Base-by-base conservation (phyloP, 441 rosid genomes). In the Gossypium lobatum region DNA sequence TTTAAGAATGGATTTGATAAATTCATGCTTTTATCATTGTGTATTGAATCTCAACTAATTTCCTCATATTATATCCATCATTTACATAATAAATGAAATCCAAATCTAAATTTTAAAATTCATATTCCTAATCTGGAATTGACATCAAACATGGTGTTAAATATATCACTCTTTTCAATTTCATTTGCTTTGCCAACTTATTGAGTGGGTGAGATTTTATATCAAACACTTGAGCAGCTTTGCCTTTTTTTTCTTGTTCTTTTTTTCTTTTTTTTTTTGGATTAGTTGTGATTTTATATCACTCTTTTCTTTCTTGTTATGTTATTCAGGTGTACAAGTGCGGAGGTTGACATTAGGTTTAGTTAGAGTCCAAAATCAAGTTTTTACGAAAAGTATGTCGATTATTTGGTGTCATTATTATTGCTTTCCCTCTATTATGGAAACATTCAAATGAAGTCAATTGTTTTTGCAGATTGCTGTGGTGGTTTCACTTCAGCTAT, bases 401-500 rank as follows among this genome's bases (percentile, higher is more conserved):
- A 39, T 53, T 57, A 57, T 25, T 58, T 58, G 62, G 34, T 58
- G 26, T 58, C 6, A 21, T 50, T 50, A 16, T 23, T 58, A 11
- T 23, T 23, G 31, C 25, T 58, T 58, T 58, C 63, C 63, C 13
- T 60, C 52, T 8, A 16, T 17, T 62, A 68, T 68, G 3, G 60
- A 26, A 50, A 53, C 14, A 63, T 34, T 42, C 8, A 17, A 34
- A 17, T 16, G 25, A 63, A 16, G 25, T 55, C 11, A 55, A 60
- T 10, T 58, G 17, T 13, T 6, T 55, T 58, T 85, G 81, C 89
- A 92, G 97, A 77, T 92, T 66, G 66, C 87, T 10, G 50, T 82
- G 60, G 96, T 84, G 13, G 97, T 93, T 58, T 66, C 79, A 34
- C 92, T 93, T 46, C 97, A 92, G 85, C 87, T 90, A 6, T 79